Base-by-base conservation (phyloP, 306 rosid genomes). In the Albizia julibrissin region DNA sequence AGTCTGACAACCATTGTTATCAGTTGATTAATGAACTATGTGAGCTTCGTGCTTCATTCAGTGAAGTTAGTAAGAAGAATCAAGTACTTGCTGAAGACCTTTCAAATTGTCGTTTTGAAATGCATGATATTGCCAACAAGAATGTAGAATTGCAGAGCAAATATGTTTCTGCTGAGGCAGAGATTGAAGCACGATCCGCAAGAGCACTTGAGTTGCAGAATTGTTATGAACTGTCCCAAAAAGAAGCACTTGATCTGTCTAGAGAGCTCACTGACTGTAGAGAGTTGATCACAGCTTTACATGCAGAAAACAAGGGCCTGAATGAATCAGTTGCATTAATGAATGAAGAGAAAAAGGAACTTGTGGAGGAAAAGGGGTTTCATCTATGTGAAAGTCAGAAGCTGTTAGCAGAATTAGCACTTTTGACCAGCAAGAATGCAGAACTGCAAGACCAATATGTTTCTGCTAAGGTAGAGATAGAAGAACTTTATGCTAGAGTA, bases 181-280 rank as follows among this genome's bases (percentile, higher is more conserved):
- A 89, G 82, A 80, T 74, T 69, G 87, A 89, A 81, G 84, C 72
- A 50, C 80, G 82, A 39, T 85, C 86, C 75, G 83, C 83, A 33
- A 78, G 86, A 76, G 81, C 75, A 56, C 37, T 13, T 73, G 86
- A 87, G 68, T 43, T 83, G 85, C 89, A 92, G 86, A 74, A 47
- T 83, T 82, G 81, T 85, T 79, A 89, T 85, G 96, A 88, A 29
- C 80, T 85, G 58, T 88, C 91, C 29, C 92, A 84, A 71, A 88
- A 83, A 56, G 91, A 91, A 79, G 82, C 90, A 62, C 78, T 56
- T 47, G 87, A 83, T 78, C 81, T 91, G 75, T 87, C 87, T 74
- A 77, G 68, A 39, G 97, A 95, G 87, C 85, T 95, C 86, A 89
- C 86, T 74, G 89, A 89, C 80, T 89, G 92, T 92, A 89, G 85